Conservation (phyloP, 805 yeast species). For the Metschnikowia aberdeeniae region DNA sequence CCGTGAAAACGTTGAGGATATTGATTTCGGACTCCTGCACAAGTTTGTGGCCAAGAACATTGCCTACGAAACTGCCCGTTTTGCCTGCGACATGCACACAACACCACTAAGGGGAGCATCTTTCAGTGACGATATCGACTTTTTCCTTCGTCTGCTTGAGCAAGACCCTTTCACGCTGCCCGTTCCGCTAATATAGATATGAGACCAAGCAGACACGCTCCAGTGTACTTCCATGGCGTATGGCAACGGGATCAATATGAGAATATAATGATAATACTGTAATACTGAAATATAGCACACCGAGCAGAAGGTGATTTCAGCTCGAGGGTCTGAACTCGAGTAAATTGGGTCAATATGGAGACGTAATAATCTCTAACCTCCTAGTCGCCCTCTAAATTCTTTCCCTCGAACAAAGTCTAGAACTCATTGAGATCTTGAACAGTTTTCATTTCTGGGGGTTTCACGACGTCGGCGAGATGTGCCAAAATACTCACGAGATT, state of each 20-base stretch:
- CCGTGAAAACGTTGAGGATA: conserved; percentile 12
- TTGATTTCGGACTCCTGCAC: conserved; percentile 25
- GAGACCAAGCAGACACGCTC: too few relatives aligned
- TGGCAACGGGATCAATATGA: too few relatives aligned
- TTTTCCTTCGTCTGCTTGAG: conserved; percentile 20
- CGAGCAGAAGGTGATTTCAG: too few relatives aligned
- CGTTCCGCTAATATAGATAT: neutral
- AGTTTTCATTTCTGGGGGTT: neutral
- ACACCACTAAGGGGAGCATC: conserved; percentile 6
- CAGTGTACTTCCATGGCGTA: too few relatives aligned
- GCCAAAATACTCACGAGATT: neutral
- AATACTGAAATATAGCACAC: too few relatives aligned
- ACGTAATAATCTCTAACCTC: too few relatives aligned
- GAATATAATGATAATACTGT: too few relatives aligned
- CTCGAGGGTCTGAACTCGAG: too few relatives aligned
- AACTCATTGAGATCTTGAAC: too few relatives aligned
- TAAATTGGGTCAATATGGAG: too few relatives aligned
- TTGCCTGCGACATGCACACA: conserved; percentile 9
- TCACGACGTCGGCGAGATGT: neutral
- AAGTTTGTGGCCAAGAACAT: conserved; percentile 25
- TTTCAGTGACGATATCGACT: conserved; percentile 21
- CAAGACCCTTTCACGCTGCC: neutral
- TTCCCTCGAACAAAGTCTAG: too few relatives aligned
- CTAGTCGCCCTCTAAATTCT: too few relatives aligned
- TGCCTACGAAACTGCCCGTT: conserved; percentile 19